Evolutionary conservation across 805 yeast species (phyloP).

Genomic region (Spathaspora passalidarum): DNA sequence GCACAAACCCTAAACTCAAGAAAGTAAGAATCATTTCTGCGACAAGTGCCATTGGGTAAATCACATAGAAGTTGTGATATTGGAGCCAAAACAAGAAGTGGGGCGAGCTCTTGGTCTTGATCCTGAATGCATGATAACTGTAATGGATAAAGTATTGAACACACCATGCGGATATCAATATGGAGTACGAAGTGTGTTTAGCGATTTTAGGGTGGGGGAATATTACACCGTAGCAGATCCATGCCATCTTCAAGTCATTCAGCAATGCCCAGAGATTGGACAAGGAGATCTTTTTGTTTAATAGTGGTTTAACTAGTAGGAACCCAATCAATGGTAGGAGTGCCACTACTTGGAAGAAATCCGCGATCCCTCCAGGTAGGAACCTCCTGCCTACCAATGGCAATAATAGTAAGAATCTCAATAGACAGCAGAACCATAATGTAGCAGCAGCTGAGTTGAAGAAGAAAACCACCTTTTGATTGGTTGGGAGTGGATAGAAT

Average conservation of each 20-base stretch:
- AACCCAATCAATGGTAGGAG: conserved; percentile 29
- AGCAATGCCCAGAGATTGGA: conserved; percentile 26
- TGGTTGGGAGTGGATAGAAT: conserved; percentile 35
- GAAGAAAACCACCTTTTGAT: conserved; percentile 30
- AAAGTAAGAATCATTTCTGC: conserved; percentile 36
- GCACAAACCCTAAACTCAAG: conserved; percentile 32
- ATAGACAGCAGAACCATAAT: conserved; percentile 47
- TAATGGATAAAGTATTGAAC: conserved; percentile 29
- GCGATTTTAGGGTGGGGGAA: conserved; percentile 41
- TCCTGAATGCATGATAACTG: conserved; percentile 32
- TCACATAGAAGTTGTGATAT: conserved; percentile 30
- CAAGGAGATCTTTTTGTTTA: conserved; percentile 8
- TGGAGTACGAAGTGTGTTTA: conserved; percentile 38
- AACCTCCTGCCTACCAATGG: conserved; percentile 66
- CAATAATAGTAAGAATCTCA: conserved; percentile 49
- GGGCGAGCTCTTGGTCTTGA: conserved; percentile 36
- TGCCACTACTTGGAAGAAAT: conserved; percentile 49
- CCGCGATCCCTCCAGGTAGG: conserved; percentile 71
- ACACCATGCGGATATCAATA: conserved; percentile 37
- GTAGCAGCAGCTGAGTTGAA: conserved; percentile 33
- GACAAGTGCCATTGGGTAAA: conserved; percentile 29
- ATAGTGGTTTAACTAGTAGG: conserved; percentile 14
- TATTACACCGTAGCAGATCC: conserved; percentile 41
- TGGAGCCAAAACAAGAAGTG: conserved; percentile 34
- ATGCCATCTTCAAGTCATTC: conserved; percentile 29